A percentile compares a stretch with the other conserved stretches of the same genome.
Conservation (phyloP, 2,329 filamentous ascomycete genomes). For the Botrytis hyacinthi region DNA sequence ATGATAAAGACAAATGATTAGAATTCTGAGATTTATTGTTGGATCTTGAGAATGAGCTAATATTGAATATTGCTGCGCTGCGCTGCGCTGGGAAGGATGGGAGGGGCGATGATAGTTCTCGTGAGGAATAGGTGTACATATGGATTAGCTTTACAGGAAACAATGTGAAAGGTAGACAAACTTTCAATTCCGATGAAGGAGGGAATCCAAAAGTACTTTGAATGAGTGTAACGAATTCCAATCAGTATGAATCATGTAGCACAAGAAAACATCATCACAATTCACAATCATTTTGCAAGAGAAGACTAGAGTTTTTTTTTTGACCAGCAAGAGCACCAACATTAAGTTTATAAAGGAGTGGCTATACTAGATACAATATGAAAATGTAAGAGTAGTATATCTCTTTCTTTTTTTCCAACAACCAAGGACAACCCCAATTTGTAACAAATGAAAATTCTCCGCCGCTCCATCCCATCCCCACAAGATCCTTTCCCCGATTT, state of each 20-base stretch:
- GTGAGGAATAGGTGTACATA: not conserved
- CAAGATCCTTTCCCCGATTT: not conserved
- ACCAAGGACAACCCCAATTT: not conserved
- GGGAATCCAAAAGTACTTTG: not conserved
- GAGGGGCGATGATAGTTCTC: not conserved
- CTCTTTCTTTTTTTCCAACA: constrained; percentile 17
- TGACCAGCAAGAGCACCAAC: constrained; percentile 18
- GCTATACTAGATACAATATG: constrained; percentile 11
- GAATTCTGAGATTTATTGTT: not conserved
- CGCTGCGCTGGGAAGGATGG: not conserved
- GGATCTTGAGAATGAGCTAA: not conserved
- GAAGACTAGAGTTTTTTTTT: not conserved
- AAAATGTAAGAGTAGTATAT: constrained; percentile 13
- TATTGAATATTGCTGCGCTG: not conserved
- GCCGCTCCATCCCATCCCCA: not conserved
- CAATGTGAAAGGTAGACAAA: not conserved
- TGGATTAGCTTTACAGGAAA: not conserved
- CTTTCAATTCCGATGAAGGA: not conserved
- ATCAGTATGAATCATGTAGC: not conserved
- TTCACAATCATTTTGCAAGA: not conserved
- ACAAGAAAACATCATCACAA: not conserved
- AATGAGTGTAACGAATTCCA: not conserved
- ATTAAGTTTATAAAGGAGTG: constrained; percentile 9
- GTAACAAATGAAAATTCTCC: constrained; percentile 7
- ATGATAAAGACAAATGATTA: not conserved